Conservation (phyloP, 2,329 filamentous ascomycete genomes). For the Seiridium cupressi region DNA sequence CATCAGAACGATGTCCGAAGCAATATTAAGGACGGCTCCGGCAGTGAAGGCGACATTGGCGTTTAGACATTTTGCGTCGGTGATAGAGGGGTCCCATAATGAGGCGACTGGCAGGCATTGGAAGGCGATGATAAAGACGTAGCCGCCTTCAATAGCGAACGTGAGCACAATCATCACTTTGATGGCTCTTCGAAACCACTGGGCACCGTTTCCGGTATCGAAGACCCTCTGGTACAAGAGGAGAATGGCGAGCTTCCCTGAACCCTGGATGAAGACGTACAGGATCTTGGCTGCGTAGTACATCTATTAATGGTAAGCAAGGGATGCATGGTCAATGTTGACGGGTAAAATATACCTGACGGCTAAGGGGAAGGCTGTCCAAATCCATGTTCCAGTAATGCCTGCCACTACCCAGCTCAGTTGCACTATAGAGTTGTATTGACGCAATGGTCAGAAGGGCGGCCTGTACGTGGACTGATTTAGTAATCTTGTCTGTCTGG, state of each 20-base stretch:
- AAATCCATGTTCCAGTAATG: constrained; percentile 5
- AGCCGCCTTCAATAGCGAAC: neutral
- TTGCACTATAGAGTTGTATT: neutral
- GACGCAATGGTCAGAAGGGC: neutral
- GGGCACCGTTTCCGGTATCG: neutral
- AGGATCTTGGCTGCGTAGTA: constrained; percentile 3
- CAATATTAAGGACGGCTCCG: constrained; percentile 1
- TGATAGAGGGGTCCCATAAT: constrained; percentile 4
- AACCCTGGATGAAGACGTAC: constrained; percentile 3
- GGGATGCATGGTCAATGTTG: neutral
- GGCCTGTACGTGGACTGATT: neutral
- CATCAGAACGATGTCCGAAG: neutral
- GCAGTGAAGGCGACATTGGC: neutral
- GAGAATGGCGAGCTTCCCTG: neutral
- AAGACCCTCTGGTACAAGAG: constrained; percentile 4
- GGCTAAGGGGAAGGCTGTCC: neutral
- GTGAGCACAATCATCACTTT: constrained; percentile 2
- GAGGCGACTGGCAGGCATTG: constrained; percentile 3
- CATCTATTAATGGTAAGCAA: neutral
- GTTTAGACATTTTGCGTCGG: neutral
- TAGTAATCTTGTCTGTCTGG: neutral
- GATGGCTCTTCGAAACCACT: neutral
- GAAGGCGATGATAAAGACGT: constrained; percentile 5
- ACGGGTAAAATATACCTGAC: neutral
- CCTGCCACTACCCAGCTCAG: neutral